These are phyloP conservation scores for Fusarium sp. DNA, from an alignment of 2,329 filamentous ascomycete species.

Conservation along the genomic window DNA sequence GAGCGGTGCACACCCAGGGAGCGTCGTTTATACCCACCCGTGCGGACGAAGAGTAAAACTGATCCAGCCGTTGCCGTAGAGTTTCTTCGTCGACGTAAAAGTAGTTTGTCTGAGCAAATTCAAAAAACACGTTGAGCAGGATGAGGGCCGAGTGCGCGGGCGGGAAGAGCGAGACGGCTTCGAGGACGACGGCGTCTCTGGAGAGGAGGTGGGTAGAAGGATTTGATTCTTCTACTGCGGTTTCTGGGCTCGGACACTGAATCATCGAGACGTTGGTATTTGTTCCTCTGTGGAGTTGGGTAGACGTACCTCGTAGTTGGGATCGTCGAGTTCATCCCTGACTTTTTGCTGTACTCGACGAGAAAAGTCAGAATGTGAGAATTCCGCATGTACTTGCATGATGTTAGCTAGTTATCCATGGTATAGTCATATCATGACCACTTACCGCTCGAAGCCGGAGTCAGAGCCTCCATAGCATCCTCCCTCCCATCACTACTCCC, in stretches of 20 bases:
- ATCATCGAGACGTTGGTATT: neutral
- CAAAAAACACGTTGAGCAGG: conserved; percentile 38
- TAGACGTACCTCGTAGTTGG: conserved; percentile 12
- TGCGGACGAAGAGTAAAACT: conserved; percentile 26
- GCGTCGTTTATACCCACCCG: conserved; percentile 13
- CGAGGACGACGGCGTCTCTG: conserved; percentile 18
- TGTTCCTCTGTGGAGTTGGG: no score
- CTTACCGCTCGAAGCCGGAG: neutral
- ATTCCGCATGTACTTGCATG: conserved; percentile 9
- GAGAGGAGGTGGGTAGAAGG: conserved; percentile 13
- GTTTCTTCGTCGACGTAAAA: conserved; percentile 38
- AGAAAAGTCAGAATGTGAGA: conserved; percentile 30
- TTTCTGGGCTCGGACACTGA: conserved; percentile 7
- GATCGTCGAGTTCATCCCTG: conserved; percentile 1
- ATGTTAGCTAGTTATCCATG: neutral
- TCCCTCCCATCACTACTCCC: neutral
- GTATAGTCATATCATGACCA: neutral
- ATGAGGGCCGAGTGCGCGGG: conserved; percentile 18
- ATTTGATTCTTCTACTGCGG: neutral
- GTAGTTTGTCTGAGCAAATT: conserved; percentile 40
- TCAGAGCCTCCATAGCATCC: neutral
- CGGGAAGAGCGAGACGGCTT: conserved; percentile 33
- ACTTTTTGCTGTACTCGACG: conserved; percentile 18
- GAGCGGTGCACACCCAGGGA: conserved; percentile 34
- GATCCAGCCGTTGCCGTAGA: conserved; percentile 24